A percentile compares a stretch with the other conserved stretches of the same genome.
These are phyloP conservation scores for Phycomyces nitens DNA, from an alignment of 192 early-diverging fungal species.

Conservation along the genomic window DNA sequence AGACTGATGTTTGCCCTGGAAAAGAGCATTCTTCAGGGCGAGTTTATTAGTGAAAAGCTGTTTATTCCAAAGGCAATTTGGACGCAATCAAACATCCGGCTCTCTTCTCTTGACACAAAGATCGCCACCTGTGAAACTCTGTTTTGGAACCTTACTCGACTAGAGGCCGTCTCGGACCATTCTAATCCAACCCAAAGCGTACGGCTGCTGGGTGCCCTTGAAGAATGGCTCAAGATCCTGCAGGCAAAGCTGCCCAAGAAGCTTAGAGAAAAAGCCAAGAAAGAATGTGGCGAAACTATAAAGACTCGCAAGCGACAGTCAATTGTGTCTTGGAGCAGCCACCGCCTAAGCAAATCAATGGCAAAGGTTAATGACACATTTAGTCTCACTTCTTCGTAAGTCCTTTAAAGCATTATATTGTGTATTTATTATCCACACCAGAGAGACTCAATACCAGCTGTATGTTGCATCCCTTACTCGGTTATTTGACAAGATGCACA, in stretches of 20 bases:
- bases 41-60: background rate
- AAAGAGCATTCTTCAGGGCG: background rate
- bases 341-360: constrained; percentile 1
- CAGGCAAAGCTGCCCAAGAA: constrained; percentile 20
- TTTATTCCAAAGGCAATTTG: background rate
- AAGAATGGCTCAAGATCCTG: constrained; percentile 5
- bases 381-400: constrained; percentile 6
- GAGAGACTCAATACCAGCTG: constrained; percentile 20
- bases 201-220: constrained; percentile 14
- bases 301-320: constrained; percentile 4
- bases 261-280: constrained; percentile 2
- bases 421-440: background rate
- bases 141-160: constrained; percentile 4
- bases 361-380: constrained; percentile 9
- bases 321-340: constrained; percentile 6
- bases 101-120: constrained; percentile 22
- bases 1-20: background rate
- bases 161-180: constrained; percentile 15
- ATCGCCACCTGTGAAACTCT: constrained; percentile 24
- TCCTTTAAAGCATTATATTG: background rate
- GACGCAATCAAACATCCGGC: constrained; percentile 22
- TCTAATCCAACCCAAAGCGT: constrained; percentile 6
- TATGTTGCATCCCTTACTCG: constrained; percentile 22
- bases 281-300: background rate
- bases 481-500: constrained; percentile 21